These are phyloP conservation scores for Venturiaceae sp. DNA, from an alignment of 2,329 filamentous ascomycete species.

Conservation along the genomic window DNA sequence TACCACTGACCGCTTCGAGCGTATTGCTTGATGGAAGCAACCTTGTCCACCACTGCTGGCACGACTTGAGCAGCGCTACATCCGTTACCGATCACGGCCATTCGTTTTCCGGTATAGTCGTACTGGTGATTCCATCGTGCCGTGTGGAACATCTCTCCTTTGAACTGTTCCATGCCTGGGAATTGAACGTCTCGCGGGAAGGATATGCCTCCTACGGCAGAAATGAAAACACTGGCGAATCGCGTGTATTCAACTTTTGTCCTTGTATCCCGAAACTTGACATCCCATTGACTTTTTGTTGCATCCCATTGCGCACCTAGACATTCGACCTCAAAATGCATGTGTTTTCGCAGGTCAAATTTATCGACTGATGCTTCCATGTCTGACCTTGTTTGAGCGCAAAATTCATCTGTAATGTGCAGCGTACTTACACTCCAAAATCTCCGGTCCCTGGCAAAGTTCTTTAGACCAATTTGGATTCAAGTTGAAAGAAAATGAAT, in stretches of 20 bases:
- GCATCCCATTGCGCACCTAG: constrained; percentile 16
- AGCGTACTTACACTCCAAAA: no score
- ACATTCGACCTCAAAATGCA: constrained; percentile 15
- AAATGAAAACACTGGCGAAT: constrained; percentile 18
- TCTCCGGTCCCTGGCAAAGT: no score
- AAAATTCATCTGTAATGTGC: no score
- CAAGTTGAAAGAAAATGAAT: no score
- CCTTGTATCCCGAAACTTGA: constrained; percentile 16
- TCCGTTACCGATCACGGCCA: constrained; percentile 24
- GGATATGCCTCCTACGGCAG: constrained; percentile 21
- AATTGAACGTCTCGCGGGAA: constrained; percentile 17
- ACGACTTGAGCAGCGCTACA: constrained; percentile 22
- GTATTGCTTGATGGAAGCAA: constrained; percentile 16
- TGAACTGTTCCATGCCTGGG: constrained; percentile 18
- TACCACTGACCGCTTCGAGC: constrained; percentile 22
- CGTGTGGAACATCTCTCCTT: constrained; percentile 19
- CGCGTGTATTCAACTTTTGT: constrained; percentile 15
- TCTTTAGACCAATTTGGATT: no score
- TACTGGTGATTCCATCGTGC: constrained; percentile 18
- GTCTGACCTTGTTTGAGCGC: no score
- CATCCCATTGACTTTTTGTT: constrained; percentile 16
- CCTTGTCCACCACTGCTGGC: constrained; percentile 15
- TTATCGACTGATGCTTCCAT: no score
- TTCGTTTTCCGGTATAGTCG: constrained; percentile 16
- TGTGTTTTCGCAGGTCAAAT: no score